A percentile compares a stretch with the other conserved stretches of the same genome.
phyloP scores from a whole-genome alignment of 202 grass and related monocot species.

The Carex sylvatica region DNA sequence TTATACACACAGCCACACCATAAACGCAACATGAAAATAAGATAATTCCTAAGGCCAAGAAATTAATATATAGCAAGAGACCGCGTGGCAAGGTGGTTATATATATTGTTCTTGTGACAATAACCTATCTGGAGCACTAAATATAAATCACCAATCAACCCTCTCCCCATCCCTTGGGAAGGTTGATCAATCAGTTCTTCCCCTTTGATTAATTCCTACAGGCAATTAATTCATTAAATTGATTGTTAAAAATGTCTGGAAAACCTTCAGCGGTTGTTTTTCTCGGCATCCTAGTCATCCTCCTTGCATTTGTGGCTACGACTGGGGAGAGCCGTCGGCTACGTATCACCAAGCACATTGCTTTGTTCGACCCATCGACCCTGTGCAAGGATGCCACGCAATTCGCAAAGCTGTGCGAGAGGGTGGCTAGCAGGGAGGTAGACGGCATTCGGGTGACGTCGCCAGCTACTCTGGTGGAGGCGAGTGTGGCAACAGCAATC shows the following conservation, averaged over 20 bases:
- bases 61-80: background rate
- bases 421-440: conserved; percentile 27
- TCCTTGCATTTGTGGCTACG: background rate
- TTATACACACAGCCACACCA: no score
- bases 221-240: background rate
- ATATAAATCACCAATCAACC: conserved; percentile 3
- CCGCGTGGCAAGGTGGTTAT: background rate
- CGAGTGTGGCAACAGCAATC: conserved; percentile 28
- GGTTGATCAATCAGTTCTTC: conserved; percentile 24
- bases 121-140: background rate
- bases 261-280: background rate
- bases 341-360: background rate
- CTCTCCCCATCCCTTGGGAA: conserved; percentile 24
- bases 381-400: conserved; percentile 25
- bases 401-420: conserved; percentile 45
- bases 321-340: conserved; percentile 3
- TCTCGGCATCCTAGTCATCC: background rate
- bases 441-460: conserved; percentile 10
- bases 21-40: no score
- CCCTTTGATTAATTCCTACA: background rate
- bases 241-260: background rate
- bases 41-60: background rate
- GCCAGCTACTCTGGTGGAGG: conserved; percentile 27
- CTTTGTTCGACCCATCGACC: background rate
- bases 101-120: conserved; percentile 8